Evolutionary conservation across 2,329 filamentous ascomycete species (phyloP).

Genomic region (Exserohilum turcica): DNA sequence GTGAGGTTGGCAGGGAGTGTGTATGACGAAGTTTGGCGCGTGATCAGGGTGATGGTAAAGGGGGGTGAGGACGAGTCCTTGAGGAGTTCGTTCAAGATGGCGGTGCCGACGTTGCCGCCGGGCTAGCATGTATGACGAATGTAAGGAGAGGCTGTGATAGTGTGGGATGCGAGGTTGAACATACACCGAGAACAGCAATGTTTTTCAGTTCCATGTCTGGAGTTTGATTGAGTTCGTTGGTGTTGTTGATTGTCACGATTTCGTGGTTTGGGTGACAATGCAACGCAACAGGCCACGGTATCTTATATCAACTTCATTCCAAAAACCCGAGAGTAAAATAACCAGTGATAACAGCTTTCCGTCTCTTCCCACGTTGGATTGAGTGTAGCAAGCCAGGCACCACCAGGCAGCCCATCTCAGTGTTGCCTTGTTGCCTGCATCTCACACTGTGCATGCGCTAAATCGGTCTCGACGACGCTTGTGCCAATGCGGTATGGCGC

Average conservation of each 20-base stretch:
- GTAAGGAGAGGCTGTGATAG: neutral
- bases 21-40: slow-evolving; percentile 31
- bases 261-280: neutral
- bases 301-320: neutral
- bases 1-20: slow-evolving; percentile 9
- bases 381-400: neutral
- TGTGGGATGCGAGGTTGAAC: neutral
- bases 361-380: neutral
- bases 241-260: neutral
- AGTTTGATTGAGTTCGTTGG: neutral
- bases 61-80: slow-evolving; percentile 11
- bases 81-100: slow-evolving; percentile 38
- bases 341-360: too few relatives aligned
- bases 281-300: neutral
- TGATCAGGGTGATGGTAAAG: slow-evolving; percentile 40
- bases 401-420: neutral
- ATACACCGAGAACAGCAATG: slow-evolving; percentile 44
- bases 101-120: slow-evolving; percentile 40
- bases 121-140: slow-evolving; percentile 22
- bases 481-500: neutral
- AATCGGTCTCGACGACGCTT: neutral
- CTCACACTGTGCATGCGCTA: neutral
- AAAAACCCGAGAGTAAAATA: too few relatives aligned
- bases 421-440: slow-evolving; percentile 12
- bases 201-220: slow-evolving; percentile 42